Conservation (phyloP, 139 green algal genomes). For the Picochlorum costavermella region DNA sequence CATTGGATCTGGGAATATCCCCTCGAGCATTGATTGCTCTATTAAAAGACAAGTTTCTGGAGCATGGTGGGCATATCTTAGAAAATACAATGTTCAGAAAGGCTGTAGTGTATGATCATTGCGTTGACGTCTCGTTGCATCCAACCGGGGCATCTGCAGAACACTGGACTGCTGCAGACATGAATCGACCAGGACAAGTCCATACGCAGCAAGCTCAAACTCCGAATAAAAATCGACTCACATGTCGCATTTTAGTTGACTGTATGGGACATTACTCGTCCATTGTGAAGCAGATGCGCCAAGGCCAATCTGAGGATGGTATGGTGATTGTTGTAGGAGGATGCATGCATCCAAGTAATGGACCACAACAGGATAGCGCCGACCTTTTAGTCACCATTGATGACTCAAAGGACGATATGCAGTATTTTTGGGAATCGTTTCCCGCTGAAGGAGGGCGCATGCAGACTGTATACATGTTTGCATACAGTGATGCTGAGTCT, state of each 20-base stretch:
- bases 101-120: constrained; percentile 37
- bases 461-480: constrained; percentile 96
- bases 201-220: not conserved
- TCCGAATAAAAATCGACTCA: constrained; percentile 20
- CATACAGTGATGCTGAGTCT: constrained; percentile 66
- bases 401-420: constrained; percentile 52
- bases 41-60: constrained; percentile 34
- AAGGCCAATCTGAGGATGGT: constrained; percentile 58
- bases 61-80: constrained; percentile 36
- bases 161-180: constrained; percentile 32
- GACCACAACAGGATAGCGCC: constrained; percentile 36
- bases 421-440: constrained; percentile 85
- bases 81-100: constrained; percentile 47
- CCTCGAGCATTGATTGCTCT: constrained; percentile 30
- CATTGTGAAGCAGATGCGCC: constrained; percentile 56
- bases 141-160: not conserved
- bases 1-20: constrained; percentile 72
- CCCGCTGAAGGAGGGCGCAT: constrained; percentile 60
- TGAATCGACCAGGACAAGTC: constrained; percentile 40
- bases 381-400: constrained; percentile 53
- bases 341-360: constrained; percentile 43
- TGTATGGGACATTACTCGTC: constrained; percentile 83
- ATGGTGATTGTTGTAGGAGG: constrained; percentile 81
- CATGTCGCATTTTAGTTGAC: constrained; percentile 70
- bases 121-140: constrained; percentile 20